Conservation (phyloP, 805 yeast species). For the Jamesozyma lodderae region DNA sequence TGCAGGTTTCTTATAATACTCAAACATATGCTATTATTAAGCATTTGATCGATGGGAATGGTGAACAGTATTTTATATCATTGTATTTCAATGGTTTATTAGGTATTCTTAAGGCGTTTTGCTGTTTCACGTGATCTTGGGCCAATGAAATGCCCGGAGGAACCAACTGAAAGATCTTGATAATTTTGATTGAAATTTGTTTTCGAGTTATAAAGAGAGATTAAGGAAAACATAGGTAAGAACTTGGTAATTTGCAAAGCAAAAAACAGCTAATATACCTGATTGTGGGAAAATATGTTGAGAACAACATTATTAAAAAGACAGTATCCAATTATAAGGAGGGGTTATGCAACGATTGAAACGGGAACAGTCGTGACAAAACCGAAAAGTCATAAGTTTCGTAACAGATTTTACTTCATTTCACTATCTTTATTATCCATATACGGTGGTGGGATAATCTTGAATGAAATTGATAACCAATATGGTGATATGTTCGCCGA, state of each 20-base stretch:
- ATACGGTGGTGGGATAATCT: constrained; percentile 54
- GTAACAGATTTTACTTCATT: constrained; percentile 27
- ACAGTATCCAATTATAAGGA: background rate
- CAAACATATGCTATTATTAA: background rate
- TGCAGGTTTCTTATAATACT: background rate
- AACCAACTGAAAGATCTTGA: background rate
- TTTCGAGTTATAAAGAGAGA: background rate
- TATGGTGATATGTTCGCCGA: constrained; percentile 55
- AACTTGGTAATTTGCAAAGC: no score
- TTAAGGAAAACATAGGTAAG: no score
- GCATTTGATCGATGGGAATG: background rate
- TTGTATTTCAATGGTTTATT: no score
- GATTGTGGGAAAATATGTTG: no score
- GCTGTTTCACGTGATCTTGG: constrained; percentile 6
- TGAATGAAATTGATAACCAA: constrained; percentile 50
- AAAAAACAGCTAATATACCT: no score
- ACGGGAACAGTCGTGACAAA: constrained; percentile 11
- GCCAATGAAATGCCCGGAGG: constrained; percentile 5
- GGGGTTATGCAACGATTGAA: constrained; percentile 9
- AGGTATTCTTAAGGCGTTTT: no score
- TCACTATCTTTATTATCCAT: constrained; percentile 30
- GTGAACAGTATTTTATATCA: no score
- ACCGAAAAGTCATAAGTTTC: constrained; percentile 17
- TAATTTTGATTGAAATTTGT: background rate
- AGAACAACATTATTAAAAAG: background rate